A percentile compares a stretch with the other conserved stretches of the same genome.
Evolutionary conservation across 805 yeast genomes (phyloP).

Genomic region (Babjeviella inositovora): DNA sequence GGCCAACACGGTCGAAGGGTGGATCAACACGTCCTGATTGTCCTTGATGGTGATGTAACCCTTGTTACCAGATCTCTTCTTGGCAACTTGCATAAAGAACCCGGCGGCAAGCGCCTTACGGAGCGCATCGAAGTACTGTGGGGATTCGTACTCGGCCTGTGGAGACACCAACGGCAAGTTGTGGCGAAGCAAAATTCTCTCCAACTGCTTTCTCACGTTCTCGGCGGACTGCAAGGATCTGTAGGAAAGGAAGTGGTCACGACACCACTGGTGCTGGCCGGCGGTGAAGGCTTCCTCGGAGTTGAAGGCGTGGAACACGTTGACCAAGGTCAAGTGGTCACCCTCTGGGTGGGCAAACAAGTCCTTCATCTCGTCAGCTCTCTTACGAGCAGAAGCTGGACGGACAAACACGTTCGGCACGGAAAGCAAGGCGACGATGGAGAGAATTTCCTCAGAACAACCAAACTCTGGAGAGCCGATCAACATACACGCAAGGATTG

Average conservation of each 20-base stretch:
- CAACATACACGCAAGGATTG: slow-evolving; percentile 85
- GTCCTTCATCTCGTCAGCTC: slow-evolving; percentile 84
- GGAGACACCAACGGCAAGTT: slow-evolving; percentile 63
- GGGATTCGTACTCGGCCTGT: slow-evolving; percentile 38
- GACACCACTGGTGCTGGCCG: slow-evolving; percentile 71
- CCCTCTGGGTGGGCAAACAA: slow-evolving; percentile 88
- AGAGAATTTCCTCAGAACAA: slow-evolving; percentile 79
- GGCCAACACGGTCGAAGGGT: slow-evolving; percentile 86
- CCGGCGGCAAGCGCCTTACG: slow-evolving; percentile 84
- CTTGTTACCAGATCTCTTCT: slow-evolving; percentile 66
- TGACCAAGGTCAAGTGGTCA: slow-evolving; percentile 81
- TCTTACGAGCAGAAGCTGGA: slow-evolving; percentile 74
- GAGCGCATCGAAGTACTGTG: slow-evolving; percentile 56
- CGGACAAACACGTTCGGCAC: slow-evolving; percentile 93
- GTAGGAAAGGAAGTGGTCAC: slow-evolving; percentile 73
- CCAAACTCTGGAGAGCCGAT: slow-evolving; percentile 74
- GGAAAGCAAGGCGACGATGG: slow-evolving; percentile 79
- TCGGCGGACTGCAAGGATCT: slow-evolving; percentile 79
- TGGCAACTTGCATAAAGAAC: slow-evolving; percentile 96
- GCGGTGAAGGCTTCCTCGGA: slow-evolving; percentile 53
- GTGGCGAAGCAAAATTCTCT: slow-evolving; percentile 67
- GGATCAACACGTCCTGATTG: slow-evolving; percentile 88
- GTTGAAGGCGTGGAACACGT: slow-evolving; percentile 75
- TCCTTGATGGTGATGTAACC: slow-evolving; percentile 90
- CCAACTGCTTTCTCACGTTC: slow-evolving; percentile 72